A percentile compares a stretch with the other conserved stretches of the same genome.
phyloP scores from a whole-genome alignment of 2,329 filamentous ascomycete species.

The Exophiala aquamarina region DNA sequence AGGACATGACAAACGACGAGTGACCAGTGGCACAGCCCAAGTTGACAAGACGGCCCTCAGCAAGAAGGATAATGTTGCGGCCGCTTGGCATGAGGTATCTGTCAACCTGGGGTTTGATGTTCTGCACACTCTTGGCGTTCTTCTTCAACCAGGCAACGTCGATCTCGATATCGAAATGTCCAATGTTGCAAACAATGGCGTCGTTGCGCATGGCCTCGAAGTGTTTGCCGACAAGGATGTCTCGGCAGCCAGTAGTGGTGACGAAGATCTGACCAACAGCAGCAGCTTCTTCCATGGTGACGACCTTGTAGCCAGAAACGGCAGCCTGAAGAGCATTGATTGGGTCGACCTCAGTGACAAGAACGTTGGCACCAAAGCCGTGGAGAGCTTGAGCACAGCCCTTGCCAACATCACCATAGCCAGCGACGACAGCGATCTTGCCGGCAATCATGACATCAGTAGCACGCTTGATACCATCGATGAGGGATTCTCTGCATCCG shows the following conservation, averaged over 20 bases:
- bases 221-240: constrained; percentile 89
- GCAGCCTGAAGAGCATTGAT: constrained; percentile 99
- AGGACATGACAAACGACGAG: constrained; percentile 99
- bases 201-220: constrained; percentile 96
- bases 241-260: constrained; percentile 98
- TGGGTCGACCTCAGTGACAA: constrained; percentile 96
- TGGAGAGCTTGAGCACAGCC: constrained; percentile 94
- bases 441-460: constrained; percentile 99
- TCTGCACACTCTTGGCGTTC: constrained; percentile 88
- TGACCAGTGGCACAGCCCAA: constrained; percentile 98
- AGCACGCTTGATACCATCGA: constrained; percentile 99
- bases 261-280: constrained; percentile 93
- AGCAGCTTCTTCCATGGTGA: constrained; percentile 96
- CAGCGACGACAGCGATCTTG: constrained; percentile 96
- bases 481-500: constrained; percentile 96
- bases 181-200: constrained; percentile 99
- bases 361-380: constrained; percentile 94
- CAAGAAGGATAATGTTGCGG: constrained; percentile 96
- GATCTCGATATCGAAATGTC: constrained; percentile 99
- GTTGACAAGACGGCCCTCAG: constrained; percentile 98
- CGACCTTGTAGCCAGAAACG: constrained; percentile 95
- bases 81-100: constrained; percentile 92
- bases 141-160: constrained; percentile 99
- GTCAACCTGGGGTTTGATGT: constrained; percentile 99
- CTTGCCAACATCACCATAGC: constrained; percentile 99